Conservation (phyloP, 345 rosid species). For the Salix dunnii region DNA sequence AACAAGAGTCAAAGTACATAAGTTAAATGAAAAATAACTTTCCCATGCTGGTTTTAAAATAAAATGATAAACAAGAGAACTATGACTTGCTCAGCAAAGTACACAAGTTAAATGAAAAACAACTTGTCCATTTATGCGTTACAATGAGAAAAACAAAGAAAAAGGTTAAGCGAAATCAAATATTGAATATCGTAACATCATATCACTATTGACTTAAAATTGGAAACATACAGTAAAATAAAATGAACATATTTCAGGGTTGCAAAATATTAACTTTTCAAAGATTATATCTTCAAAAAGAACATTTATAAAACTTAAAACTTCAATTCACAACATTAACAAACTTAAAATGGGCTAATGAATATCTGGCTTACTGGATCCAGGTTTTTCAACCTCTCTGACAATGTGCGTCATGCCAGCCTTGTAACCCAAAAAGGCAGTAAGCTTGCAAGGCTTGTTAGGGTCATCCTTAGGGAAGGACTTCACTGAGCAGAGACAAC, state of each 20-base stretch:
- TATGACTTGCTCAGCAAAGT: not conserved
- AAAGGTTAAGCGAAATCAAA: no score
- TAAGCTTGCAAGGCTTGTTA: constrained; percentile 67
- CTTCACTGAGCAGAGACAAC: constrained; percentile 52
- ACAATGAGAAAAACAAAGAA: no score
- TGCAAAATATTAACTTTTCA: no score
- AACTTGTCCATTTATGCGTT: no score
- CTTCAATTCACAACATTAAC: not conserved
- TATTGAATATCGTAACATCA: not conserved
- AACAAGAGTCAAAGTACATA: not conserved
- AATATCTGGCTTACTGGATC: constrained; percentile 56
- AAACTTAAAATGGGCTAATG: not conserved
- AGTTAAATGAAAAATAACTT: not conserved
- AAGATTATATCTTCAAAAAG: no score
- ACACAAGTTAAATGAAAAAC: not conserved
- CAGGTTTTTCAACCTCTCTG: constrained; percentile 81
- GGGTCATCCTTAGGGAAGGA: constrained; percentile 88
- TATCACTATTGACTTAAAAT: not conserved
- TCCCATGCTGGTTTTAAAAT: not conserved
- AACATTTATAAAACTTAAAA: no score
- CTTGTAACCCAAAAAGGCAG: constrained; percentile 87
- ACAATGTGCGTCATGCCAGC: constrained; percentile 97
- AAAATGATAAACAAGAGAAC: not conserved
- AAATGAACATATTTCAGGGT: no score
- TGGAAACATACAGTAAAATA: not conserved